A percentile compares a stretch with the other conserved stretches of the same genome.
These are phyloP conservation scores for Lepidium sativum DNA, from an alignment of 345 rosid species.

Conservation along the genomic window DNA sequence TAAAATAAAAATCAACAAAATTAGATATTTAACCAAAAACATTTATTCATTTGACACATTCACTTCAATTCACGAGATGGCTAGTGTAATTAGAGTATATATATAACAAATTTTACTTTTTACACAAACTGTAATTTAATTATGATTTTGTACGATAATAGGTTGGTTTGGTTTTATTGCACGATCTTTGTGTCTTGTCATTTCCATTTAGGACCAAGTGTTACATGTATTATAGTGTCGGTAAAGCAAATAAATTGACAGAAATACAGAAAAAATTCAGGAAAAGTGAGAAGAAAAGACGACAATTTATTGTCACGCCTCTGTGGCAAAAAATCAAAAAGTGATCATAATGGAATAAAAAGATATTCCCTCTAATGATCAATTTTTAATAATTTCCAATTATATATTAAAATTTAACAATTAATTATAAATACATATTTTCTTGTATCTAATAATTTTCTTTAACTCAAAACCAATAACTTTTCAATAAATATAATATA, in stretches of 20 bases:
- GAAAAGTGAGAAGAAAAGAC: neutral
- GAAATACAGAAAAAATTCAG: conserved; percentile 2
- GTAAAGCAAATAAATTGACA: conserved; percentile 8
- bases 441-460: no score
- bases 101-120: neutral
- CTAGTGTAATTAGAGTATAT: no score
- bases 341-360: neutral
- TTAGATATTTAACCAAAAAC: no score
- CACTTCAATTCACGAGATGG: no score
- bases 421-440: no score
- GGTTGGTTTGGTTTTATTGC: neutral
- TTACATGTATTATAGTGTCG: conserved; percentile 7
- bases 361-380: neutral
- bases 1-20: no score
- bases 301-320: conserved; percentile 13
- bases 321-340: conserved; percentile 5
- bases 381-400: no score
- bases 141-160: neutral
- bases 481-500: no score
- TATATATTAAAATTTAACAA: no score
- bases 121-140: neutral
- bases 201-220: neutral
- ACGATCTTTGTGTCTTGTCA: conserved; percentile 1
- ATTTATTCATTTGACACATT: no score
- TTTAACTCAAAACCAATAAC: no score